phyloP scores from a whole-genome alignment of 768 basidiomycete species.

The Kwoniella dejecticola region DNA sequence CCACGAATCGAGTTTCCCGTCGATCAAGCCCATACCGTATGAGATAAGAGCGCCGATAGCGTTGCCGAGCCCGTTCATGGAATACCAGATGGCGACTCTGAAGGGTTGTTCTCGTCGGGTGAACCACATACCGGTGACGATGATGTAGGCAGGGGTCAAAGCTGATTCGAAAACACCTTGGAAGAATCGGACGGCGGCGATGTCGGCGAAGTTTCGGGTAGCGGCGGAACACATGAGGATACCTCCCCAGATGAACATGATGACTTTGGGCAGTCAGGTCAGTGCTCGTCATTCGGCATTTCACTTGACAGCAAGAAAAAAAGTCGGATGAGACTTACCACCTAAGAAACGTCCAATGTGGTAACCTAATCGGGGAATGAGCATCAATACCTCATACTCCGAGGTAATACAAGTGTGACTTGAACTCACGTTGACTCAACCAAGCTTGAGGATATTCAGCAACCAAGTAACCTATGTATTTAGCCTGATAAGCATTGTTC shows the following conservation, averaged over 20 bases:
- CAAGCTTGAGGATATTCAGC: conserved; percentile 15
- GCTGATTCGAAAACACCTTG: conserved; percentile 46
- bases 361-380: background rate
- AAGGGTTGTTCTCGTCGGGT: conserved; percentile 55
- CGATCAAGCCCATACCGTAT: conserved; percentile 9
- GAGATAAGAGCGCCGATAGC: conserved; percentile 54
- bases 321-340: background rate
- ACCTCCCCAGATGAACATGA: conserved; percentile 13
- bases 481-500: too few species aligned
- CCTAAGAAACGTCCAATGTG: conserved; percentile 11
- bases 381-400: too few species aligned
- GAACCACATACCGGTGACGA: conserved; percentile 50
- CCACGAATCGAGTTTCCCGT: conserved; percentile 4
- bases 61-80: conserved; percentile 56
- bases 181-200: conserved; percentile 47
- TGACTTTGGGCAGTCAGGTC: background rate
- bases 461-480: conserved; percentile 6
- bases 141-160: conserved; percentile 46
- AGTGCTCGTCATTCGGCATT: too few species aligned
- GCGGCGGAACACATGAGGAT: conserved; percentile 8
- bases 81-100: conserved; percentile 54
- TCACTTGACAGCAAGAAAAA: too few species aligned
- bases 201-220: conserved; percentile 26
- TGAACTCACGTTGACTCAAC: conserved; percentile 6
- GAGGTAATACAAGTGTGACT: background rate